These are phyloP conservation scores for Fonsecaea multimorphosa DNA, from an alignment of 2,329 filamentous ascomycete species.

Conservation along the genomic window DNA sequence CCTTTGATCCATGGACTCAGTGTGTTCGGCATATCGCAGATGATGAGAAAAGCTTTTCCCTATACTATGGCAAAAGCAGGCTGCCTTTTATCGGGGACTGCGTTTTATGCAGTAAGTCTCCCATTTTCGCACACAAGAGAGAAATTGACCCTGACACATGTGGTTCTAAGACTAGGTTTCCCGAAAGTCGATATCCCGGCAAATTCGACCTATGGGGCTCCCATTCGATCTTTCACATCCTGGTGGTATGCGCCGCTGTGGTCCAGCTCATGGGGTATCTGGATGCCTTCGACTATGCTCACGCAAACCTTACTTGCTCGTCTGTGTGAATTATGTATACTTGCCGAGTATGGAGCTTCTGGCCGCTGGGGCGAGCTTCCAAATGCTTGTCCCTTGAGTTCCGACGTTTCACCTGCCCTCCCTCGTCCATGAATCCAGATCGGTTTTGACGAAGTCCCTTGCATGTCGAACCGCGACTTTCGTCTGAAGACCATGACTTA, in stretches of 20 bases:
- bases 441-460: too few relatives aligned
- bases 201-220: slow-evolving; percentile 31
- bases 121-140: slow-evolving; percentile 19
- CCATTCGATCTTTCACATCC: slow-evolving; percentile 40
- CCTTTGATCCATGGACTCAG: slow-evolving; percentile 42
- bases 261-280: slow-evolving; percentile 21
- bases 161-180: slow-evolving; percentile 20
- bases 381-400: too few relatives aligned
- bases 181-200: slow-evolving; percentile 35
- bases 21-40: slow-evolving; percentile 42
- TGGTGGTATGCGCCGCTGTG: slow-evolving; percentile 39
- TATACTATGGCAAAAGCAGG: slow-evolving; percentile 37
- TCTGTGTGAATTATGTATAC: slow-evolving; percentile 11
- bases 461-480: too few relatives aligned
- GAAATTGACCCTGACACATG: slow-evolving; percentile 34
- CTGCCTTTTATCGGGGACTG: slow-evolving; percentile 41
- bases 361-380: slow-evolving; percentile 11
- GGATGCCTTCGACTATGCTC: slow-evolving; percentile 20
- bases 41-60: slow-evolving; percentile 41
- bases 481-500: too few relatives aligned
- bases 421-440: too few relatives aligned
- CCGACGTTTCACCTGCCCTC: too few relatives aligned
- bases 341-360: slow-evolving; percentile 17
- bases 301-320: slow-evolving; percentile 22
- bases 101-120: slow-evolving; percentile 41